These are phyloP conservation scores for Aspergillus neotritici DNA, from an alignment of 2,329 filamentous ascomycete species.

Conservation along the genomic window DNA sequence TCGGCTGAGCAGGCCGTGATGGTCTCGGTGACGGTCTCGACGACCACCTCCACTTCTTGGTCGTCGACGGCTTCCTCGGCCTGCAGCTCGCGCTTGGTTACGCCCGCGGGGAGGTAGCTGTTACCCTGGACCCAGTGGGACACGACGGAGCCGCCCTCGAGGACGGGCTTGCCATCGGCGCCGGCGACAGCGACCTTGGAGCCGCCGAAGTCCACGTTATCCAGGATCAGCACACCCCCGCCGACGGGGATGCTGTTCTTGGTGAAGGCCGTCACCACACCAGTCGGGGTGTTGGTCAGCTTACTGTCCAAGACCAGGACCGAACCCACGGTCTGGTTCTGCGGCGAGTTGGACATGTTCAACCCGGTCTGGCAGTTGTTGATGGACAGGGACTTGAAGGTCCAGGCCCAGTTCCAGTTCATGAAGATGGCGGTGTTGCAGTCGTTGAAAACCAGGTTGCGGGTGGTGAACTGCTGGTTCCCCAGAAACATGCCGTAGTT, in stretches of 20 bases:
- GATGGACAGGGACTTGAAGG: conserved; percentile 69
- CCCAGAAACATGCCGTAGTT: conserved; percentile 72
- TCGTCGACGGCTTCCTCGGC: not conserved
- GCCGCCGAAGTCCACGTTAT: conserved; percentile 80
- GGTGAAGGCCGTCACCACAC: conserved; percentile 70
- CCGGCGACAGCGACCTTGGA: conserved; percentile 62
- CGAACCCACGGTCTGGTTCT: conserved; percentile 74
- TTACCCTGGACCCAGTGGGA: conserved; percentile 74
- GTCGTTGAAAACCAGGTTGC: conserved; percentile 74
- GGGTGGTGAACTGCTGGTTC: conserved; percentile 80
- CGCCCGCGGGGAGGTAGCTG: conserved; percentile 49
- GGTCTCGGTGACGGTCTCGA: conserved; percentile 25
- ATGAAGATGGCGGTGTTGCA: conserved; percentile 79
- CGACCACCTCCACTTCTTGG: conserved; percentile 15
- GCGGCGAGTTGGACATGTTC: conserved; percentile 65
- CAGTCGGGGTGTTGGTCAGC: conserved; percentile 68
- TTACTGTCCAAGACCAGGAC: conserved; percentile 76
- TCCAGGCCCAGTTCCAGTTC: conserved; percentile 91
- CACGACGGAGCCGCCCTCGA: conserved; percentile 65
- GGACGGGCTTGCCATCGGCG: conserved; percentile 53
- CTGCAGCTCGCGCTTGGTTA: conserved; percentile 23
- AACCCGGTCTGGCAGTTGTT: conserved; percentile 70
- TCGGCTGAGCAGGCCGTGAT: conserved; percentile 18
- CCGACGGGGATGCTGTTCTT: conserved; percentile 56
- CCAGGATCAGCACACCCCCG: conserved; percentile 76